Percentiles rank a stretch among this genome's conserved stretches.
Evolutionary conservation across 169 alveolate species (phyloP).

Genomic region (Eimeria zaria): DNA sequence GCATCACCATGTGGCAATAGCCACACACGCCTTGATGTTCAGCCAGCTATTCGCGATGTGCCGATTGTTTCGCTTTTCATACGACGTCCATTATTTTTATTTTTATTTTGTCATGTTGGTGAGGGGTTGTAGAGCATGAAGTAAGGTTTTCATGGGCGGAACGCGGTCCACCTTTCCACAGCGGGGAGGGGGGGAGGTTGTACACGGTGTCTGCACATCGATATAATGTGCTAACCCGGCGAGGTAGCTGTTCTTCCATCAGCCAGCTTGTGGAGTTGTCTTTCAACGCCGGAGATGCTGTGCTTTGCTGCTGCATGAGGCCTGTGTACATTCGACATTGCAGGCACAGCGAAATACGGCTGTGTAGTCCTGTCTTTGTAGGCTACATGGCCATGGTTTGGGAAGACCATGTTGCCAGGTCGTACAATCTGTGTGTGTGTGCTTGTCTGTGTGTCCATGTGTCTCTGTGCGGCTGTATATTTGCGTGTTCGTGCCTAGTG

Average conservation of each 20-base stretch:
- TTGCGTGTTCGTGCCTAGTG: not conserved
- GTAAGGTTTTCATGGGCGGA: not conserved
- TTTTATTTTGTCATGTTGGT: not conserved
- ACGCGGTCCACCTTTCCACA: not conserved
- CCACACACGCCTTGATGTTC: not conserved
- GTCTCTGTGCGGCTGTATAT: not conserved
- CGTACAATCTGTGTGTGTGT: not conserved
- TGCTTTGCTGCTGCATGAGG: not conserved
- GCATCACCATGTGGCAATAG: not conserved
- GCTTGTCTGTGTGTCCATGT: not conserved
- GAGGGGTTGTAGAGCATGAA: not conserved
- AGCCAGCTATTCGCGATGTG: not conserved
- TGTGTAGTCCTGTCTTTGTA: not conserved
- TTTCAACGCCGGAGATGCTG: not conserved
- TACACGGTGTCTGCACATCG: conserved; percentile 42
- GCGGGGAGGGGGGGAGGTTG: conserved; percentile 7
- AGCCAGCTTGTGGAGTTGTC: not conserved
- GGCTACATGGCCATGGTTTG: not conserved
- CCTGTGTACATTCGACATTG: not conserved
- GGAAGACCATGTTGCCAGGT: not conserved
- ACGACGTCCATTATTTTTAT: not conserved
- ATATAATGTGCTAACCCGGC: not conserved
- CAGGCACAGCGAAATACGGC: not conserved
- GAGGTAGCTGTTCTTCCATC: not conserved
- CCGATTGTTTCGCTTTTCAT: not conserved